phyloP scores from a whole-genome alignment of 1,139 yeast genomes.

The Suhomyces taliae region DNA sequence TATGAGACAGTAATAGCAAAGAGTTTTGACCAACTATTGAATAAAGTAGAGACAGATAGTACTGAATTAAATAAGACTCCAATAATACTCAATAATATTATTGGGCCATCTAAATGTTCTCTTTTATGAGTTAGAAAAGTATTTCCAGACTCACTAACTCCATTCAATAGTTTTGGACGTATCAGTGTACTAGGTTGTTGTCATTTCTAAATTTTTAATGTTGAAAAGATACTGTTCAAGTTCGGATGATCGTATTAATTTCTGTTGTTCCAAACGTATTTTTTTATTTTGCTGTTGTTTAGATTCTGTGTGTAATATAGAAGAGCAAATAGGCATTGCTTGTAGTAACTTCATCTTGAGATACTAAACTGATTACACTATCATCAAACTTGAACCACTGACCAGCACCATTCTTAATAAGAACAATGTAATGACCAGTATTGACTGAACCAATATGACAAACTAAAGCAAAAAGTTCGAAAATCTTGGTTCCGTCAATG shows the following conservation, averaged over 20 bases:
- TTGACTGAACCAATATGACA: constrained; percentile 90
- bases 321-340: constrained; percentile 79
- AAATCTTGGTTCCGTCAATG: constrained; percentile 40
- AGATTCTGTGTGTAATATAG: constrained; percentile 59
- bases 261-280: background rate
- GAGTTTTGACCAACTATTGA: no score
- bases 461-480: constrained; percentile 82
- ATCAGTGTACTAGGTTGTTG: no score
- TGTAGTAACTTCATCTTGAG: constrained; percentile 62
- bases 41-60: no score
- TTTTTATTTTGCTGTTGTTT: background rate
- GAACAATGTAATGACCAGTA: constrained; percentile 90
- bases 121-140: no score
- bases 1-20: no score
- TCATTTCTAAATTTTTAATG: no score
- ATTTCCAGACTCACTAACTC: no score
- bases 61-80: no score
- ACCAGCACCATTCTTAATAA: constrained; percentile 68
- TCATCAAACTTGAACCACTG: constrained; percentile 93
- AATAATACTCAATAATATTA: no score
- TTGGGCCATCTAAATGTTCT: no score
- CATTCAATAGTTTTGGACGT: no score
- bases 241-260: no score
- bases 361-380: constrained; percentile 70
- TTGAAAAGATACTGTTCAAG: background rate